Percentiles rank a stretch among this genome's conserved stretches.
phyloP scores from a whole-genome alignment of 2,329 filamentous ascomycete species.

The Xylaria sp. region DNA sequence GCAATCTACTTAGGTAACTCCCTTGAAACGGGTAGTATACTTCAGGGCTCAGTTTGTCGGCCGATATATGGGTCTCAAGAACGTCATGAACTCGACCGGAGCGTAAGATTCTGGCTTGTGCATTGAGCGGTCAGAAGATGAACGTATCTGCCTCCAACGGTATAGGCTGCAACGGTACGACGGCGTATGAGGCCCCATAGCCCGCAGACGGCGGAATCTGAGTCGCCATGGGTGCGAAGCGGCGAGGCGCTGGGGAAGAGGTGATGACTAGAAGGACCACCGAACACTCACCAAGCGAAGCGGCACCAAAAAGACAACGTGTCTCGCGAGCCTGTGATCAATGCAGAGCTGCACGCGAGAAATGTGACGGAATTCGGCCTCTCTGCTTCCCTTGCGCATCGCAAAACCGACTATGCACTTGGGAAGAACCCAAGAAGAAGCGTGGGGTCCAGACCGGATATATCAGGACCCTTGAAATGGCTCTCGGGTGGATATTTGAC shows the following conservation, averaged over 20 bases:
- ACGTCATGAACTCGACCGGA: not conserved
- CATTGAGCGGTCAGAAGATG: constrained; percentile 5
- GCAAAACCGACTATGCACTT: constrained; percentile 70
- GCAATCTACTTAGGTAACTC: not conserved
- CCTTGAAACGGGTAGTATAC: not conserved
- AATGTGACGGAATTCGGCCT: constrained; percentile 73
- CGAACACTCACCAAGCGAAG: constrained; percentile 14
- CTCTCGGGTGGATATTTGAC: constrained; percentile 70
- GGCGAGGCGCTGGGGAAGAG: constrained; percentile 19
- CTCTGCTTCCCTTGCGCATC: constrained; percentile 69
- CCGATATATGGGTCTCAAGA: not conserved
- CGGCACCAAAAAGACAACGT: constrained; percentile 62
- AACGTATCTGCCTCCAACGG: not conserved
- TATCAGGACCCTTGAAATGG: constrained; percentile 73
- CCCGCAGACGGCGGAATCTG: not conserved
- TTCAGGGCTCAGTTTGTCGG: not conserved
- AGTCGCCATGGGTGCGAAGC: constrained; percentile 19
- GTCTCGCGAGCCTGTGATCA: constrained; percentile 73
- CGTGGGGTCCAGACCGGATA: constrained; percentile 81
- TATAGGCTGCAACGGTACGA: not conserved
- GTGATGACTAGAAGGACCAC: constrained; percentile 9
- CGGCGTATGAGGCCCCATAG: constrained; percentile 7
- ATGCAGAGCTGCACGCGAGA: constrained; percentile 70
- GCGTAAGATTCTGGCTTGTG: not conserved
- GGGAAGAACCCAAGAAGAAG: constrained; percentile 75